Percentiles rank a stretch among this genome's conserved stretches.
These are phyloP conservation scores for Aspergillus fructus DNA, from an alignment of 2,329 filamentous ascomycete species.

Conservation along the genomic window DNA sequence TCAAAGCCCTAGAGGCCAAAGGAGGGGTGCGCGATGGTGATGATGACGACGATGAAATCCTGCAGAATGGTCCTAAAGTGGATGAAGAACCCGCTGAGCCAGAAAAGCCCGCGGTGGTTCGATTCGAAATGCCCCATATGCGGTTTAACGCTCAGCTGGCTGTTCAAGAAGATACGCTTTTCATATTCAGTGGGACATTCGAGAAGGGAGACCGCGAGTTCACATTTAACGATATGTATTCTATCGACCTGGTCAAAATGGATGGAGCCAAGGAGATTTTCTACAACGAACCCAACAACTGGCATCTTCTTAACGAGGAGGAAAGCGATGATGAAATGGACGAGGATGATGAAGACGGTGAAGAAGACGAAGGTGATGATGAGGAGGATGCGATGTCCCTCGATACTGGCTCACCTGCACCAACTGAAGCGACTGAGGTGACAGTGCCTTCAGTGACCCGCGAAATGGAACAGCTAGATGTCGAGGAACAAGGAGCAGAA, in stretches of 20 bases:
- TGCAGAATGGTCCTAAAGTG: slow-evolving; percentile 48
- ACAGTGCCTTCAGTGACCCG: slow-evolving; percentile 37
- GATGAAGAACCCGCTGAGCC: slow-evolving; percentile 54
- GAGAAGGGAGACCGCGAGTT: slow-evolving; percentile 94
- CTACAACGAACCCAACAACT: slow-evolving; percentile 79
- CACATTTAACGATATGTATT: slow-evolving; percentile 93
- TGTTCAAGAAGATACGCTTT: slow-evolving; percentile 88
- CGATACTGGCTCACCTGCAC: slow-evolving; percentile 35
- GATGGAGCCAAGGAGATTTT: slow-evolving; percentile 93
- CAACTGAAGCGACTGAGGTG: slow-evolving; percentile 39
- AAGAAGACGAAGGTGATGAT: slow-evolving; percentile 44
- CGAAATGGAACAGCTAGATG: slow-evolving; percentile 38
- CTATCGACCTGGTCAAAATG: slow-evolving; percentile 89
- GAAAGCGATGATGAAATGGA: slow-evolving; percentile 59
- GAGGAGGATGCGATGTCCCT: slow-evolving; percentile 49
- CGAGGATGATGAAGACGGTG: slow-evolving; percentile 44
- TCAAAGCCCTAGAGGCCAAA: slow-evolving; percentile 80
- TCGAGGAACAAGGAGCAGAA: slow-evolving; percentile 40
- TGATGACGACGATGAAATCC: slow-evolving; percentile 31
- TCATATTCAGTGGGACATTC: slow-evolving; percentile 92
- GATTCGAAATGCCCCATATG: slow-evolving; percentile 81
- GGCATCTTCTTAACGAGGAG: slow-evolving; percentile 64
- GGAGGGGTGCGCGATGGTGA: slow-evolving; percentile 59
- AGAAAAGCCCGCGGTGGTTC: slow-evolving; percentile 61
- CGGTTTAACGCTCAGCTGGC: slow-evolving; percentile 89